Evolutionary conservation across 2,329 filamentous ascomycete genomes (phyloP), one percentile per base, ranked within the genome.

Genomic region (Lojkania enalia): DNA sequence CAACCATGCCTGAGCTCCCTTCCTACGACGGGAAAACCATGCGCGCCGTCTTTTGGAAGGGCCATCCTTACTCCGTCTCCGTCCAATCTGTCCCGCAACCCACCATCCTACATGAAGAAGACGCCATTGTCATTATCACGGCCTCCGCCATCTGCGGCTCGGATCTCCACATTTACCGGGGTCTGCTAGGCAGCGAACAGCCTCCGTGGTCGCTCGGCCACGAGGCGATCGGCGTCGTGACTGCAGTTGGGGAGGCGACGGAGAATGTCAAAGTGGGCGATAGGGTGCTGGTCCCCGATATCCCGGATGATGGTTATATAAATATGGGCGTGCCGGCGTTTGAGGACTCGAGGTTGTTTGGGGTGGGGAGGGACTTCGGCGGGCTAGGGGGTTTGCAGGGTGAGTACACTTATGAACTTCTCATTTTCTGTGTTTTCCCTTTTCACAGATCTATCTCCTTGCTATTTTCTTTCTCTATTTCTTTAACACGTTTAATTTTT

Each of bases 151-250:
- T 74, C 18, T 72, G 70, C 42, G 71, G 68, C 11, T 32, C 31
- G 16, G 49, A 55, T 21, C 37, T 55, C 1, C 49, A 53, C 37
- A 33, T 35, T 14, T 61, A 59, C 35, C 57, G 39, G 18, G 55
- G 67, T 73, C 95, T 95, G 66, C 90, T 90, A 15, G 90, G 90
- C 55, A 95, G 38, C 11, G 5, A 35, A 95, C 88, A 84, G 95
- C 54, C 90, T 95, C 39, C 80, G 80, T 54, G 86, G 80, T 60
- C 84, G 89, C 67, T 96, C 13, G 91, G 91, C 54, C 91, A 96
- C 75, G 91, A 96, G 74, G 91, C 87, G 29, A 86, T 90, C 5
- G 91, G 91, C 48, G 83, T 77, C 19, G 71, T 96, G 41, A 78
- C 95, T 50, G 87, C 89, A 12, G 85, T 86, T 39, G 87, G 90